phyloP scores from a whole-genome alignment of 75 land plant species.

The Azolla pinnata region DNA sequence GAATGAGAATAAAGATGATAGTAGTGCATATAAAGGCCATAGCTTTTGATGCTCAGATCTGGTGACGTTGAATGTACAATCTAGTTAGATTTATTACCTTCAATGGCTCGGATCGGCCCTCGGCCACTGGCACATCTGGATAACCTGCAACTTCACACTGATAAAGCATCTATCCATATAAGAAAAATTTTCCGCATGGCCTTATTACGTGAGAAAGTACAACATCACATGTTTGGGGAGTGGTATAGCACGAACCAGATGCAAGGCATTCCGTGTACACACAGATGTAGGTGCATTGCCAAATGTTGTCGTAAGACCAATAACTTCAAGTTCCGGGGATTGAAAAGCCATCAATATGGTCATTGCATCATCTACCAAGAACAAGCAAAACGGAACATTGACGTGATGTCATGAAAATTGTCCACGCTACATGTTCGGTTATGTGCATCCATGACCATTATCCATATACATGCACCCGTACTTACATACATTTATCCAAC shows the following conservation, averaged over 20 bases:
- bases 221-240: not conserved
- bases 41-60: not conserved
- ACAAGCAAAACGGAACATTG: no score
- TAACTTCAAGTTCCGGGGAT: conserved; percentile 82
- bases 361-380: conserved; percentile 97
- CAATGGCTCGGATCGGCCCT: conserved; percentile 66
- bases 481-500: no score
- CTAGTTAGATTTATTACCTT: conserved; percentile 72
- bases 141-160: conserved; percentile 93
- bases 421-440: no score
- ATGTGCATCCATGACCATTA: no score
- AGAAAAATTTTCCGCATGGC: not conserved
- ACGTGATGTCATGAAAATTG: no score
- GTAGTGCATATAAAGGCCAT: not conserved
- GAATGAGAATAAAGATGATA: no score
- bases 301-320: conserved; percentile 88
- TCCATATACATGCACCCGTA: no score
- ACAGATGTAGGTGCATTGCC: conserved; percentile 77
- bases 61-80: no score
- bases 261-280: conserved; percentile 82
- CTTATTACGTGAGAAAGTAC: not conserved
- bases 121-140: conserved; percentile 79
- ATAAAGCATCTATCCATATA: no score
- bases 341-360: conserved; percentile 80
- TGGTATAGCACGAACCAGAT: conserved; percentile 49